Evolutionary conservation across 179 eudicot species (phyloP), one percentile per base, ranked within the genome.

Genomic region (Actinidia arguta): DNA sequence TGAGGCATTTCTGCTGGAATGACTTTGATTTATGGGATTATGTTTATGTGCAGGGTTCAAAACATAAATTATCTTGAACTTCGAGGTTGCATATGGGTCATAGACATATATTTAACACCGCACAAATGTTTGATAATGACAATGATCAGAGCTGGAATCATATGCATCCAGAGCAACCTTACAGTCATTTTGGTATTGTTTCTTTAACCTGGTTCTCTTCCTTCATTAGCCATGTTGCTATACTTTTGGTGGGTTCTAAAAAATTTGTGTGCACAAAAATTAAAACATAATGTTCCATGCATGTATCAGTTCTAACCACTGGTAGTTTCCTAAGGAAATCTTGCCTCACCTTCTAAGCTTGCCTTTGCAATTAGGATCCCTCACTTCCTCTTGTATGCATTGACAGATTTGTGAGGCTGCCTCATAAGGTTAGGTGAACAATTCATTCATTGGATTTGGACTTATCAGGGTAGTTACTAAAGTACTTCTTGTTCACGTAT

Each of bases 131-230:
- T 86, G 98, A 92, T 71, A 83, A 86, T 73, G 95, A 94, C 39
- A 78, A 81, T 77, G 97, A 92, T 78, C 93, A 91, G 87, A 88
- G 89, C 52, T 94, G 96, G 98, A 90, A 87, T 85, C 91, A 74
- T 78, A 82, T 86, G 76, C 91, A 90, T 66, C 73, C 88, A 71
- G 98, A 94, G 81, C 92, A 91, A 72, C 83, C 93, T 17, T 90
- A 87, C 78, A 77, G 81, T 61, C 94, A 89, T 79, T 84, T 90
- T 64, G 98, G 97, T 95, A 93, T 79, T 78, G 76, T 50, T 18
- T 59, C 22, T 75, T 70, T 69, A 63, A 66, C 58, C 50, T 55
- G 16, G 50, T 44, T 69, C 27, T 27, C 17, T 61, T 68, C 54
- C 16, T n/a, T 54, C 27, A 59, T 71, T 56, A 59, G 22, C 68